Conservation (phyloP, 768 basidiomycete genomes). For the Boletus reticuloceps region DNA sequence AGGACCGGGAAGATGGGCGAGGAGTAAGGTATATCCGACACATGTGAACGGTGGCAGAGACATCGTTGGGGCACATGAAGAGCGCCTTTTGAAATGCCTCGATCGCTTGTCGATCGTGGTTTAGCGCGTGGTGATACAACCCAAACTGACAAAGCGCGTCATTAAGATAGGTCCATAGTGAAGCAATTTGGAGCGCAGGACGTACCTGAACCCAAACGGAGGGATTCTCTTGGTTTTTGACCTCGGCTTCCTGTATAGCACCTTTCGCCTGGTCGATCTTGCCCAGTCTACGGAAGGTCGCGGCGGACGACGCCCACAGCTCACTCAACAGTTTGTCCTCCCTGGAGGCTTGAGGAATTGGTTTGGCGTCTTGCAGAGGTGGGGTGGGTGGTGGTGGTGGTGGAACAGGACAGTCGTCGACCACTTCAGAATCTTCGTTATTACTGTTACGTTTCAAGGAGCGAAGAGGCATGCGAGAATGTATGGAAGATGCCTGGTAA, state of each 20-base stretch:
- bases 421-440: slow-evolving; percentile 29
- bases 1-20: slow-evolving; percentile 14
- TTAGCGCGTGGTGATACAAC: slow-evolving; percentile 63
- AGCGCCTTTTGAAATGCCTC: slow-evolving; percentile 84
- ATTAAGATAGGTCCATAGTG: not conserved
- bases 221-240: slow-evolving; percentile 79
- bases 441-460: slow-evolving; percentile 40
- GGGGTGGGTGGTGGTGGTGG: slow-evolving; percentile 35
- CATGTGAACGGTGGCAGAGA: slow-evolving; percentile 76
- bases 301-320: slow-evolving; percentile 92
- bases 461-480: slow-evolving; percentile 65
- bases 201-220: slow-evolving; percentile 94
- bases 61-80: slow-evolving; percentile 79
- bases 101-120: slow-evolving; percentile 59
- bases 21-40: slow-evolving; percentile 66
- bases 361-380: slow-evolving; percentile 31
- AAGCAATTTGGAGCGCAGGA: not conserved
- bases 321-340: slow-evolving; percentile 73
- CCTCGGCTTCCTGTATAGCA: slow-evolving; percentile 94
- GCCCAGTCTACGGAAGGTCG: slow-evolving; percentile 86
- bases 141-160: slow-evolving; percentile 52
- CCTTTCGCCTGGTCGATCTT: slow-evolving; percentile 89
- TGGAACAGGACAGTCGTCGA: slow-evolving; percentile 38
- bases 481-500: slow-evolving; percentile 82
- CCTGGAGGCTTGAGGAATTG: slow-evolving; percentile 43